Conservation (phyloP, 805 yeast species). For the Kazachstania taianensis region DNA sequence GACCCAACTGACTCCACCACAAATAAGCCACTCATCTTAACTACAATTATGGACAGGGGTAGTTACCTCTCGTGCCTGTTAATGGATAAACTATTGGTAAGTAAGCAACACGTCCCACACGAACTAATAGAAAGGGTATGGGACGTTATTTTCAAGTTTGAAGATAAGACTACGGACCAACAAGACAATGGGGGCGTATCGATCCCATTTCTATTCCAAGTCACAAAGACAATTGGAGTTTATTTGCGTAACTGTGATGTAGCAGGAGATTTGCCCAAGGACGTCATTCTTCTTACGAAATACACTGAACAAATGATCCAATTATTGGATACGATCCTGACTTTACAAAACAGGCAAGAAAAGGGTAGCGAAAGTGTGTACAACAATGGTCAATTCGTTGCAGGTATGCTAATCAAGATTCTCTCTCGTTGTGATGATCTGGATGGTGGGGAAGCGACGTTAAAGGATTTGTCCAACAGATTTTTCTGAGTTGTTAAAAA, state of each 20-base stretch:
- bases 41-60: slow-evolving; percentile 13
- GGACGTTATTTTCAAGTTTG: slow-evolving; percentile 17
- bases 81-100: slow-evolving; percentile 20
- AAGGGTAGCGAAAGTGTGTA: slow-evolving; percentile 19
- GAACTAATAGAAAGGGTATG: slow-evolving; percentile 12
- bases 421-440: too few species aligned
- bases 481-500: too few species aligned
- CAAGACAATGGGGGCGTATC: slow-evolving; percentile 9
- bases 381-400: slow-evolving; percentile 25
- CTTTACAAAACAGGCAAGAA: slow-evolving; percentile 13
- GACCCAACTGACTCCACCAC: background rate
- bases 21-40: slow-evolving; percentile 4
- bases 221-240: slow-evolving; percentile 26
- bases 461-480: too few species aligned
- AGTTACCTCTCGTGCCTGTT: slow-evolving; percentile 19
- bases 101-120: slow-evolving; percentile 5
- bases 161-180: slow-evolving; percentile 6
- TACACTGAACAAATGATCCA: background rate
- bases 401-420: too few species aligned
- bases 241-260: slow-evolving; percentile 14
- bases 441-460: too few species aligned
- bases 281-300: background rate
- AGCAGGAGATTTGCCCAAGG: background rate
- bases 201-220: slow-evolving; percentile 18
- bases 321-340: slow-evolving; percentile 11